Evolutionary conservation across 2,329 filamentous ascomycete genomes (phyloP), one percentile per base, ranked within the genome.

Genomic region (Talaromyces rugulosus): DNA sequence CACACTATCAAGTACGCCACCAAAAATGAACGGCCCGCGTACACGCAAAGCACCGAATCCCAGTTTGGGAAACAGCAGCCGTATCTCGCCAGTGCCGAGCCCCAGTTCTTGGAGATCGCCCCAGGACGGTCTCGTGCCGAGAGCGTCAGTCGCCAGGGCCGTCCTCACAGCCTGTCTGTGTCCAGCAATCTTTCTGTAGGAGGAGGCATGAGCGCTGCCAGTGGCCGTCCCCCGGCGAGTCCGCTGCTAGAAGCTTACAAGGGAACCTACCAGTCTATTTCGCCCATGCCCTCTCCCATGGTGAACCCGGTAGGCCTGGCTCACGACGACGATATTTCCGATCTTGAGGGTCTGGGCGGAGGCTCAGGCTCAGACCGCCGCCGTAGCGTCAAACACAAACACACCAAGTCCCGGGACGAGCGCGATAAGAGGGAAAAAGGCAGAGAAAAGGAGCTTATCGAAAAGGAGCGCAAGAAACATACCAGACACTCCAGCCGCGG

Each of bases 241-340:
- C 95, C 94, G 0, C 81, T 98, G 56, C 85, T 96, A 1, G 94
- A 98, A 77, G 89, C 95, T 0, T 98, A 98, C 76, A 89, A 89
- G 65, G 94, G 94, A 44, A 96, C 93, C 0, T 98, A 96, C 70
- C 94, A 98, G 75, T 91, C 91, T 62, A 90, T 96, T 69, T 96
- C 93, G 0, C 93, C 94, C 0, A 96, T 97, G 91, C 93, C 93
- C 0, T 92, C 92, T 0, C 91, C 93, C 0, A 79, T 85, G 62
- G 80, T 54, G 5, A 42, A 34, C 31, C 63, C 63, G 23, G 53
- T 18, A 1, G 47, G 85, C 68, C 80, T 93, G 28, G 81, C 75
- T 28, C 88, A 81, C 33, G 80, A 83, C 40, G 81, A 87, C 9
- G 84, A 85, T 27, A 72, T 83, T 30, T 81, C 80, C 30, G 79